phyloP scores from a whole-genome alignment of 2,329 filamentous ascomycete genomes.

The Sclerotiophoma versabilis region DNA sequence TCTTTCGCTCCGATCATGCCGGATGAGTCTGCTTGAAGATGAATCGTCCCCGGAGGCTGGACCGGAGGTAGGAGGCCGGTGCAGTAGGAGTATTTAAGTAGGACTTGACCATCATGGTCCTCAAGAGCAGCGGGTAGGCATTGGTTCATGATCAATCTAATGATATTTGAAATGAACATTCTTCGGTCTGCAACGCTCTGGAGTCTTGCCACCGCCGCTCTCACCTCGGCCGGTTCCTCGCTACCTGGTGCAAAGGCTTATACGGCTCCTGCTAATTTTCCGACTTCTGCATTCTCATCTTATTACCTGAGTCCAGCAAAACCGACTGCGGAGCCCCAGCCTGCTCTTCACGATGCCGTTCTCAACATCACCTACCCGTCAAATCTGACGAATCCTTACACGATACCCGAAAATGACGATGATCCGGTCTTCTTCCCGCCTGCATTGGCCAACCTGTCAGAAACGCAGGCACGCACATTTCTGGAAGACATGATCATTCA shows the following conservation, averaged over 20 bases:
- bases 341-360: constrained; percentile 6
- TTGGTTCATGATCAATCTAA: too few relatives aligned
- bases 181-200: background rate
- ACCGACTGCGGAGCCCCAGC: constrained; percentile 3
- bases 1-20: background rate
- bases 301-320: constrained; percentile 3
- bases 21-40: background rate
- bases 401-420: background rate
- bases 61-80: background rate
- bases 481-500: background rate
- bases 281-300: constrained; percentile 2
- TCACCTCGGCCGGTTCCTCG: background rate
- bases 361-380: constrained; percentile 4
- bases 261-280: constrained; percentile 3
- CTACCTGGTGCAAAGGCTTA: constrained; percentile 1
- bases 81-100: background rate
- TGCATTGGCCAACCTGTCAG: constrained; percentile 1
- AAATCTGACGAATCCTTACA: constrained; percentile 6
- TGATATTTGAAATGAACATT: background rate
- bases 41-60: too few relatives aligned
- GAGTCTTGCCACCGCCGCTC: background rate
- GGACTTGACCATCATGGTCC: background rate
- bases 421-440: constrained; percentile 3
- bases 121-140: background rate
- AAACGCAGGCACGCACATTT: background rate